Evolutionary conservation across 2,329 filamentous ascomycete species (phyloP).

Genomic region (Talaromyces verruculosus): DNA sequence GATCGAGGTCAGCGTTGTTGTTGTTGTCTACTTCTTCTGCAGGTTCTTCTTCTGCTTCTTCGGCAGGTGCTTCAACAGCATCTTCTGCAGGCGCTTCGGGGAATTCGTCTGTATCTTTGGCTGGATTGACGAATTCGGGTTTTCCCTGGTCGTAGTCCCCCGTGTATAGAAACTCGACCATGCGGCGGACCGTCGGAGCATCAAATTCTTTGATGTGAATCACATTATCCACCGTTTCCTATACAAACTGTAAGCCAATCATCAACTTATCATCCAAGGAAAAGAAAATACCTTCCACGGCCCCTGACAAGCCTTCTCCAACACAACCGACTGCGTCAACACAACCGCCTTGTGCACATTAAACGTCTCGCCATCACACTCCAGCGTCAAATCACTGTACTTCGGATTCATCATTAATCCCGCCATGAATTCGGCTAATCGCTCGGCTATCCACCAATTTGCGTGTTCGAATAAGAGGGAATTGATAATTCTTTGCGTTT

Average conservation of each 20-base stretch:
- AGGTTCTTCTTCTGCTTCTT: background rate
- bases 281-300: conserved; percentile 11
- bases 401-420: background rate
- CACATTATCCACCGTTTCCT: conserved; percentile 19
- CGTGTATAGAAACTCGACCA: conserved; percentile 15
- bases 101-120: background rate
- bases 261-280: background rate
- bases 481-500: conserved; percentile 1
- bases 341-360: conserved; percentile 17
- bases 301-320: conserved; percentile 12
- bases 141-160: background rate
- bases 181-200: background rate
- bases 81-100: background rate
- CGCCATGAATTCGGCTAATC: background rate
- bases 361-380: conserved; percentile 14
- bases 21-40: background rate
- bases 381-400: conserved; percentile 19
- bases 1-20: background rate
- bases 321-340: conserved; percentile 14
- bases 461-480: too few species aligned
- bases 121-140: background rate
- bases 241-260: background rate
- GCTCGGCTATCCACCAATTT: background rate
- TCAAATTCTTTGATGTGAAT: conserved; percentile 21
- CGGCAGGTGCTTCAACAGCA: background rate